Conservation (phyloP, 2,329 filamentous ascomycete species). For the Ophiostoma tasmaniense region DNA sequence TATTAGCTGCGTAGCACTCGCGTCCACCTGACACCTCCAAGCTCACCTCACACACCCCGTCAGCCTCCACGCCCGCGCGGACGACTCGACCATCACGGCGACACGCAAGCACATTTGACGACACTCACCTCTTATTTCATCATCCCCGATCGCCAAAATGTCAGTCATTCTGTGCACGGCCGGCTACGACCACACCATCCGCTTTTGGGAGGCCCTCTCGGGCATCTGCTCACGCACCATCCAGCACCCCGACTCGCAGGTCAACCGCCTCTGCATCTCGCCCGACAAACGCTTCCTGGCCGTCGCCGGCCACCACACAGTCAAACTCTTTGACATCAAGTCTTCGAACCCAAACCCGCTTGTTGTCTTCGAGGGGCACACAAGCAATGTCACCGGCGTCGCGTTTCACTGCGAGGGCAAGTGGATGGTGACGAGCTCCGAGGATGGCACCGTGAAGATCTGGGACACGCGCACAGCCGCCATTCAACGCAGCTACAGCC, state of each 20-base stretch:
- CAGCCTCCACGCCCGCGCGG: background rate
- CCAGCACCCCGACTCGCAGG: conserved; percentile 94
- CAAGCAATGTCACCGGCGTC: conserved; percentile 89
- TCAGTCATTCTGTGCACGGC: conserved; percentile 57
- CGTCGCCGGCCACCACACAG: conserved; percentile 67
- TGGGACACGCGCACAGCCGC: conserved; percentile 85
- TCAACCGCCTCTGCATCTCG: conserved; percentile 96
- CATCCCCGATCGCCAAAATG: conserved; percentile 31
- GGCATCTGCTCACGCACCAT: conserved; percentile 98
- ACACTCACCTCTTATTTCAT: background rate
- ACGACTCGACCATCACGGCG: background rate
- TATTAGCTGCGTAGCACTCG: background rate
- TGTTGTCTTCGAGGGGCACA: conserved; percentile 91
- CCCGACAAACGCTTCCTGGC: conserved; percentile 95
- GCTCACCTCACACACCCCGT: background rate
- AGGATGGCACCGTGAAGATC: conserved; percentile 94
- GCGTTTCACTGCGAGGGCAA: conserved; percentile 98
- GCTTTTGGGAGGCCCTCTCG: conserved; percentile 95
- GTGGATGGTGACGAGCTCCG: conserved; percentile 98
- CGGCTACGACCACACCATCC: conserved; percentile 56
- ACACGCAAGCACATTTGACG: background rate
- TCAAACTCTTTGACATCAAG: conserved; percentile 98
- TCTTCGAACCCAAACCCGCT: conserved; percentile 93
- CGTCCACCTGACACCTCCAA: background rate
- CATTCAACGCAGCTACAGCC: conserved; percentile 87